Evolutionary conservation across 139 green algal genomes (phyloP).

Genomic region (Astrephomene gubernaculifera): DNA sequence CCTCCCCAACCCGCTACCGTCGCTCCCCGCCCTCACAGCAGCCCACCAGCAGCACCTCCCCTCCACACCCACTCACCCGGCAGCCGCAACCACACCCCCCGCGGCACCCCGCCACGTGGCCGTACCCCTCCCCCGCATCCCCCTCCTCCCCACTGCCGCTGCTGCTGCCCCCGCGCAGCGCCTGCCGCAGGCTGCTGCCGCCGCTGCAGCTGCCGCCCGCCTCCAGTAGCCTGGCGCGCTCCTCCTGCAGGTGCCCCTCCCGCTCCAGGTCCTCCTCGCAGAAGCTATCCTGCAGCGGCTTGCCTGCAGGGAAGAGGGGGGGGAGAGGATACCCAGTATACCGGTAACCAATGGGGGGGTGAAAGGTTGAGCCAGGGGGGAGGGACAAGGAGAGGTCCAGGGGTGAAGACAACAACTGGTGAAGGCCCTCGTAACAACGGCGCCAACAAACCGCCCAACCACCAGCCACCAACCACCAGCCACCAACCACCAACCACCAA

Average conservation of each 20-base stretch:
- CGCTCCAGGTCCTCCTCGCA: slow-evolving; percentile 33
- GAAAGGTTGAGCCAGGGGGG: background rate
- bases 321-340: too few relatives aligned
- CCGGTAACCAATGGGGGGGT: background rate
- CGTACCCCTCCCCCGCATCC: too few relatives aligned
- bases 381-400: background rate
- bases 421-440: background rate
- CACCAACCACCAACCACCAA: background rate
- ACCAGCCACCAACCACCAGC: background rate
- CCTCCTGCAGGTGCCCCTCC: background rate
- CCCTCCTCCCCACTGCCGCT: too few relatives aligned
- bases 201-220: background rate
- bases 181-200: background rate
- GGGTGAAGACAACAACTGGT: too few relatives aligned
- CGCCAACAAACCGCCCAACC: background rate
- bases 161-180: background rate
- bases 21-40: too few relatives aligned
- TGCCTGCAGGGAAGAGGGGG: background rate
- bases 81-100: too few relatives aligned
- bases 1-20: too few relatives aligned
- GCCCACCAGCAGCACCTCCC: too few relatives aligned
- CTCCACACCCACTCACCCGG: too few relatives aligned
- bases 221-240: too few relatives aligned
- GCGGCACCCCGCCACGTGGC: too few relatives aligned
- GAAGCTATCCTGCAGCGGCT: slow-evolving; percentile 37